Evolutionary conservation across 176 grass and related monocot genomes (phyloP).

Genomic region (Miscanthus lutarioriparius): DNA sequence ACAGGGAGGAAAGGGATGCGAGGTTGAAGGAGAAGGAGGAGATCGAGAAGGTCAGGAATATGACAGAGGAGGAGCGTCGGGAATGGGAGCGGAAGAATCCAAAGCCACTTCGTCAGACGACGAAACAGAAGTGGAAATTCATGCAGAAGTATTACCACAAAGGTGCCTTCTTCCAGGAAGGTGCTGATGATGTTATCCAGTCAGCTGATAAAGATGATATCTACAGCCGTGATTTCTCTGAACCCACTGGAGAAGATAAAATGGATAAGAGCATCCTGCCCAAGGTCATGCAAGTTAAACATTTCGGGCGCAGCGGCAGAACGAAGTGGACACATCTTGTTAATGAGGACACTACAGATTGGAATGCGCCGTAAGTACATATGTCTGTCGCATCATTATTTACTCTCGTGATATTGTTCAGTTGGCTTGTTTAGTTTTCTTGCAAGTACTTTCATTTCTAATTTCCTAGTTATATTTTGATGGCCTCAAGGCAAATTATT

Average conservation of each 20-base stretch:
- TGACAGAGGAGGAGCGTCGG: constrained; percentile 89
- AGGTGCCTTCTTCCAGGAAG: constrained; percentile 89
- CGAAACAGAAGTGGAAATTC: constrained; percentile 90
- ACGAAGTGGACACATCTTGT: constrained; percentile 99
- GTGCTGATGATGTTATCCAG: constrained; percentile 59
- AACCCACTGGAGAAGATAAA: constrained; percentile 87
- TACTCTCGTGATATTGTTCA: neutral
- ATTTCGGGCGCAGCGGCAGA: constrained; percentile 93
- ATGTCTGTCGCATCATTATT: neutral
- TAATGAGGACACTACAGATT: constrained; percentile 96
- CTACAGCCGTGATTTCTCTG: constrained; percentile 80
- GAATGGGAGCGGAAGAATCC: constrained; percentile 87
- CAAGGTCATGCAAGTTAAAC: constrained; percentile 99
- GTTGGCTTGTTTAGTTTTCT: neutral
- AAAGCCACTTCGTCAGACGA: constrained; percentile 17
- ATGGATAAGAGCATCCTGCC: constrained; percentile 98
- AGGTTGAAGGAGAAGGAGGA: constrained; percentile 98
- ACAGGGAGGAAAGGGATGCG: constrained; percentile 86
- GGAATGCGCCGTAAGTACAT: constrained; percentile 90
- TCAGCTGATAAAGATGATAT: constrained; percentile 62
- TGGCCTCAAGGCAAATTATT: neutral
- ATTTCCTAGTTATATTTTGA: constrained; percentile 35
- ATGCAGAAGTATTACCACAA: constrained; percentile 99
- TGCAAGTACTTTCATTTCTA: neutral
- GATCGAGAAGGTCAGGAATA: constrained; percentile 94